Evolutionary conservation across 306 rosid genomes (phyloP).

Genomic region (Alnus rubra): DNA sequence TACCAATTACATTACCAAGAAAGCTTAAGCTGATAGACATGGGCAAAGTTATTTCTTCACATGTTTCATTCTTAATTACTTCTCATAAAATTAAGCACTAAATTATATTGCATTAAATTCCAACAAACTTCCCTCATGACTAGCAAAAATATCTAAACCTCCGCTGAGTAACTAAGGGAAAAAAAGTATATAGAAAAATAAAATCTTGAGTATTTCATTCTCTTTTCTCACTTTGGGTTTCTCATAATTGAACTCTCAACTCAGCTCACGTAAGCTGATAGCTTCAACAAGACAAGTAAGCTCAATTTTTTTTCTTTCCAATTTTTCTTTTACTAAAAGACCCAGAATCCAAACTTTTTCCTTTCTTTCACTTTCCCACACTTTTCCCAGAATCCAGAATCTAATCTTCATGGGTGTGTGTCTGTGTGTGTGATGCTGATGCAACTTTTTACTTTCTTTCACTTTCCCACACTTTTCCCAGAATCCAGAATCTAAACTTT

Average conservation of each 20-base stretch:
- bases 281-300: not conserved
- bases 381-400: too few relatives aligned
- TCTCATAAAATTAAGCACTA: too few relatives aligned
- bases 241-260: not conserved
- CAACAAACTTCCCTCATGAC: not conserved
- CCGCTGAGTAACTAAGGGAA: not conserved
- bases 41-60: not conserved
- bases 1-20: not conserved
- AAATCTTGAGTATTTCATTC: not conserved
- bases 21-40: not conserved
- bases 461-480: slow-evolving; percentile 1
- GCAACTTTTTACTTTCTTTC: not conserved
- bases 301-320: not conserved
- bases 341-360: slow-evolving; percentile 5
- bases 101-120: too few relatives aligned
- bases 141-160: not conserved
- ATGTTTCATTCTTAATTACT: not conserved
- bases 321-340: not conserved
- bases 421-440: too few relatives aligned
- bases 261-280: not conserved
- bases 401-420: too few relatives aligned
- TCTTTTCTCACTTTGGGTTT: not conserved
- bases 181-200: not conserved
- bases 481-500: too few relatives aligned
- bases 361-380: slow-evolving; percentile 1